Conservation (phyloP, 805 yeast genomes). For the Lipomyces yamanashiensis region DNA sequence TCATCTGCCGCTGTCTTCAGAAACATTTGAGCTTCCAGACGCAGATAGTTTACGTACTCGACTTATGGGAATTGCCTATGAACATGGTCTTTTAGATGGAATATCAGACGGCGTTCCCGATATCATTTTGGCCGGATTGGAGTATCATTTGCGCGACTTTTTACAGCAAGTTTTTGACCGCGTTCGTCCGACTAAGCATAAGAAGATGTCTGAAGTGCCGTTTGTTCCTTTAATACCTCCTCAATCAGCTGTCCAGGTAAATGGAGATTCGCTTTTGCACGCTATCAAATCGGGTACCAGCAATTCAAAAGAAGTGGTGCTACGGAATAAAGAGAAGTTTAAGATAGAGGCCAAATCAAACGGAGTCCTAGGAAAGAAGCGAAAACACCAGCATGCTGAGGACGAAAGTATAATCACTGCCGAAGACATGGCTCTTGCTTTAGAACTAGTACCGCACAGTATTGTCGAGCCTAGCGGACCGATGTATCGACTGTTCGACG, state of each 20-base stretch:
- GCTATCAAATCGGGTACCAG: background rate
- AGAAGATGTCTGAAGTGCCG: constrained; percentile 43
- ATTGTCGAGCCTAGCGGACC: constrained; percentile 47
- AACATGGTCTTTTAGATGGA: constrained; percentile 83
- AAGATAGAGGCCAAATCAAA: background rate
- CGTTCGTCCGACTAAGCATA: constrained; percentile 59
- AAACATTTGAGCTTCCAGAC: constrained; percentile 83
- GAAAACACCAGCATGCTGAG: constrained; percentile 27
- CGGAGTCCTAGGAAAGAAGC: constrained; percentile 3
- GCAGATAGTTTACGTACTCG: constrained; percentile 66
- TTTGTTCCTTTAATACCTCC: constrained; percentile 5
- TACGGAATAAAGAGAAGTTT: background rate
- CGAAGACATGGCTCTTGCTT: constrained; percentile 44
- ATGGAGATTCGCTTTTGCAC: background rate
- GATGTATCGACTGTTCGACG: constrained; percentile 43
- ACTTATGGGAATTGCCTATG: constrained; percentile 82
- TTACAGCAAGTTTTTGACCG: constrained; percentile 76
- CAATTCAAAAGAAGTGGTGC: background rate
- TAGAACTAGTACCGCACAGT: constrained; percentile 44
- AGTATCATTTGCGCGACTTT: constrained; percentile 73
- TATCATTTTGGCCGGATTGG: constrained; percentile 77
- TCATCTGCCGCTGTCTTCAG: constrained; percentile 78
- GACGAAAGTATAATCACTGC: constrained; percentile 44
- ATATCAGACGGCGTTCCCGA: constrained; percentile 81
- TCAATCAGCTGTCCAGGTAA: background rate